Evolutionary conservation across 306 rosid genomes (phyloP).

Genomic region (Pachyrhizus erosus): DNA sequence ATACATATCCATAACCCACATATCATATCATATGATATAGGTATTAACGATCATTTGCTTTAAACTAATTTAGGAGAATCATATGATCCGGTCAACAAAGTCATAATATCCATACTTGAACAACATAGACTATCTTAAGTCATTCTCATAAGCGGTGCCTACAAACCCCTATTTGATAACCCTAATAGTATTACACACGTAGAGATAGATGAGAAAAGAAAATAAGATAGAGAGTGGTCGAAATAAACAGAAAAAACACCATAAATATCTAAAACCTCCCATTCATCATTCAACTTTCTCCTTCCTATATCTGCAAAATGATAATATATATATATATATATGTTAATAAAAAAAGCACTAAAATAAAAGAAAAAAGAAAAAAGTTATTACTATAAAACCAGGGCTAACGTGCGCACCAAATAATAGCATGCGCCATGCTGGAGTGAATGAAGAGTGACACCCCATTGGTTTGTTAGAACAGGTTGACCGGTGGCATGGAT

Average conservation of each 20-base stretch:
- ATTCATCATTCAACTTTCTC: conserved; percentile 32
- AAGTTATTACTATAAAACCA: neutral
- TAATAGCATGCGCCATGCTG: conserved; percentile 83
- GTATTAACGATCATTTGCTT: conserved; percentile 14
- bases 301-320: conserved; percentile 66
- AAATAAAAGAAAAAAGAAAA: neutral
- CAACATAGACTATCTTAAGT: conserved; percentile 23
- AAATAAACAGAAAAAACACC: conserved; percentile 26
- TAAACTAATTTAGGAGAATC: conserved; percentile 24
- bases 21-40: neutral
- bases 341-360: neutral
- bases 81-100: conserved; percentile 48
- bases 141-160: conserved; percentile 37
- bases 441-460: conserved; percentile 82
- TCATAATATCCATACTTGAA: conserved; percentile 37
- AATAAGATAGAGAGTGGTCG: neutral
- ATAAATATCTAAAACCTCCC: conserved; percentile 9
- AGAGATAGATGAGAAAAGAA: neutral
- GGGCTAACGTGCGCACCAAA: conserved; percentile 54
- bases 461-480: conserved; percentile 88
- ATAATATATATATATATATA: neutral
- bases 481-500: conserved; percentile 85
- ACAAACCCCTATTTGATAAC: conserved; percentile 37
- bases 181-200: conserved; percentile 37
- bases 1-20: neutral